A percentile compares a stretch with the other conserved stretches of the same genome.
Conservation (phyloP, 306 rosid species). For the Pueraria montana region DNA sequence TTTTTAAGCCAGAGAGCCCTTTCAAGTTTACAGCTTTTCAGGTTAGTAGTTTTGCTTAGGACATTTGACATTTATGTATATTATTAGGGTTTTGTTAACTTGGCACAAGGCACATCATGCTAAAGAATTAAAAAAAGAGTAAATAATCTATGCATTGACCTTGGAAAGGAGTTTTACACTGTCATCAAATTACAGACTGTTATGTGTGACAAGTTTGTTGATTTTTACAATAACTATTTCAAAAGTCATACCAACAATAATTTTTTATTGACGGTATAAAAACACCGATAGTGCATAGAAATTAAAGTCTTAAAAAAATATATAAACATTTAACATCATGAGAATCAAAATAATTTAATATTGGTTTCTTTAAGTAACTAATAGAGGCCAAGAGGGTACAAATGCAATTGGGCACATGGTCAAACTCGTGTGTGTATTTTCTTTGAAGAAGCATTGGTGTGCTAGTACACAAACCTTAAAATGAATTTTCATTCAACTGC, state of each 20-base stretch:
- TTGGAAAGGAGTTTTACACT: too few species aligned
- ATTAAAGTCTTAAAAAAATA: neutral
- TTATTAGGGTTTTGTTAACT: neutral
- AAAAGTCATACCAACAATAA: too few species aligned
- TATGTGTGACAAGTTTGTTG: too few species aligned
- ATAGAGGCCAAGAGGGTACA: too few species aligned
- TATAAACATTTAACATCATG: neutral
- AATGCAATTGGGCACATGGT: too few species aligned
- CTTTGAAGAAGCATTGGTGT: too few species aligned
- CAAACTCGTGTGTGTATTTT: neutral
- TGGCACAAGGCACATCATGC: neutral
- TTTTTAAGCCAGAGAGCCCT: constrained; percentile 71
- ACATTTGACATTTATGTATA: neutral
- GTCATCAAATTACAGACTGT: too few species aligned
- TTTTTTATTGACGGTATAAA: too few species aligned
- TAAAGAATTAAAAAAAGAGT: neutral
- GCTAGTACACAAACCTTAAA: too few species aligned
- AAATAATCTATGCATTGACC: too few species aligned
- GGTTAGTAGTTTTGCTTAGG: constrained; percentile 52
- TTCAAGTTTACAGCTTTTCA: constrained; percentile 85
- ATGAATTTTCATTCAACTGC: constrained; percentile 43
- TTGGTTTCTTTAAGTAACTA: neutral
- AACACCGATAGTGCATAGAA: too few species aligned
- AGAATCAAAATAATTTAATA: neutral
- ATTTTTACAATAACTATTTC: too few species aligned